Evolutionary conservation across 306 rosid genomes (phyloP).

Genomic region (Ochetophila trinervis): DNA sequence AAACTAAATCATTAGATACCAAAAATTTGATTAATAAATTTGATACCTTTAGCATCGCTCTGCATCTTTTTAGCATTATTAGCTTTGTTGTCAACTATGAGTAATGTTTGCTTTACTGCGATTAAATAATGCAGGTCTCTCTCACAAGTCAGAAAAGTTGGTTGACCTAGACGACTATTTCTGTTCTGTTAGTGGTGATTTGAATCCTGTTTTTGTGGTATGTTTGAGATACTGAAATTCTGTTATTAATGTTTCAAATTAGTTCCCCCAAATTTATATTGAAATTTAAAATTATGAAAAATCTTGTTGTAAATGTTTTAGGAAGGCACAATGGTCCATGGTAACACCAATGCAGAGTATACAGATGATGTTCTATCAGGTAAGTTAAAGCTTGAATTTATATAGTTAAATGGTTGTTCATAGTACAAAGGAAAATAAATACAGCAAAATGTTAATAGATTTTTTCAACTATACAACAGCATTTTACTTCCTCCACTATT

Average conservation of each 20-base stretch:
- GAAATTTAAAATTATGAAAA: not conserved
- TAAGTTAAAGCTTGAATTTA: not conserved
- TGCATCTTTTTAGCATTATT: not conserved
- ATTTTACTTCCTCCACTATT: no score
- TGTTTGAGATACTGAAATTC: slow-evolving; percentile 7
- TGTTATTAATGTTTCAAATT: not conserved
- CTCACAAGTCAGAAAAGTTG: slow-evolving; percentile 29
- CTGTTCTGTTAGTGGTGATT: slow-evolving; percentile 3
- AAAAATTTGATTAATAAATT: no score
- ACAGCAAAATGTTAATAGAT: no score
- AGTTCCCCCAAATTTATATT: not conserved
- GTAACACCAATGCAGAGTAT: not conserved
- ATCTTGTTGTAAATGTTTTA: not conserved
- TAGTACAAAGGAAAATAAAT: no score
- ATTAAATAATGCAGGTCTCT: slow-evolving; percentile 38
- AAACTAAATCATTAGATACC: no score
- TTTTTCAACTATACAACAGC: no score
- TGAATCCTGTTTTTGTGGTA: slow-evolving; percentile 33
- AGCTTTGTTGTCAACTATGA: no score
- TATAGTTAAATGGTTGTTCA: no score
- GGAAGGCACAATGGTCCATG: slow-evolving; percentile 8
- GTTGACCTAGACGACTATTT: slow-evolving; percentile 30
- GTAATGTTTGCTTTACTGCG: not conserved
- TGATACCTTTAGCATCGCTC: no score
- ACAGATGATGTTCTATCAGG: slow-evolving; percentile 12